Conservation (phyloP, 106 monocot genomes). For the Gastrodia elata region DNA sequence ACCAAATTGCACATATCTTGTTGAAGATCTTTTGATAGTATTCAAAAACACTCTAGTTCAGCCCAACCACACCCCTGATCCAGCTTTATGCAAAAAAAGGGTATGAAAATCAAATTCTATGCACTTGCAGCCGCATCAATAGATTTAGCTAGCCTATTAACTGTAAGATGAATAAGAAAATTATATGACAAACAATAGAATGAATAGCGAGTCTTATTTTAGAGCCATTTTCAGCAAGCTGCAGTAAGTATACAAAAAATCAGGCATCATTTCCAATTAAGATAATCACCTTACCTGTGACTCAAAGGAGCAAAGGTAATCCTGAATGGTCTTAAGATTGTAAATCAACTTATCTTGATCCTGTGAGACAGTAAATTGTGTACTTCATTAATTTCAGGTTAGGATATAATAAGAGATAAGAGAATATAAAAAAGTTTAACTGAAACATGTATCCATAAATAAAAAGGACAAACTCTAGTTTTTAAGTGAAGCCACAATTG, state of each 20-base stretch:
- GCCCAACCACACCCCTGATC: not conserved
- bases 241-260: not conserved
- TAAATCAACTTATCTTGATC: slow-evolving; percentile 78
- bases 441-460: not conserved
- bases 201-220: not conserved
- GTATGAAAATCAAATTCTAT: not conserved
- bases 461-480: not conserved
- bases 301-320: slow-evolving; percentile 97
- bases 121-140: not conserved
- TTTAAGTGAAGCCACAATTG: slow-evolving; percentile 3
- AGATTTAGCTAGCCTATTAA: not conserved
- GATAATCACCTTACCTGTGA: slow-evolving; percentile 42
- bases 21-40: not conserved
- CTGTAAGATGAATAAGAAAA: not conserved
- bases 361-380: slow-evolving; percentile 19
- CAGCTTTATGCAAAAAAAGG: not conserved
- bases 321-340: slow-evolving; percentile 92
- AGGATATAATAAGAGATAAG: not conserved
- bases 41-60: not conserved
- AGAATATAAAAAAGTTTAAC: not conserved
- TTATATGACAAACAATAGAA: not conserved
- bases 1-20: not conserved
- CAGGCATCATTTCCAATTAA: not conserved
- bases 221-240: not conserved
- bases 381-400: not conserved